Evolutionary conservation across 805 yeast species (phyloP), one percentile per base, ranked within the genome.

Genomic region (Lipomyces kockii): DNA sequence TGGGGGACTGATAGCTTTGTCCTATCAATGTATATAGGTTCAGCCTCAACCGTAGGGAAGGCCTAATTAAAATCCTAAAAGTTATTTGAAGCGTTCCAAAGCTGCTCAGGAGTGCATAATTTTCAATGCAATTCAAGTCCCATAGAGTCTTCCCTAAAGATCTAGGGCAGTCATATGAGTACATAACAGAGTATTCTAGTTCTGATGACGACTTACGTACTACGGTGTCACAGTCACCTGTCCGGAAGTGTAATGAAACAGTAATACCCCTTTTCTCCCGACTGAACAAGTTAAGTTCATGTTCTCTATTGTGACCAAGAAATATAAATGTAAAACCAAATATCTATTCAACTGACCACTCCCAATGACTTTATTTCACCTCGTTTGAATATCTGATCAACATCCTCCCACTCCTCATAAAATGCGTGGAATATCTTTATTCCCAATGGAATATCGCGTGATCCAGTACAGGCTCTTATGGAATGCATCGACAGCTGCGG

Each of bases 401-500:
- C 84, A 2, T 76, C 77, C 76, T 87, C 84, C 91, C 92, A 89
- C 71, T 85, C 80, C 53, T 83, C 76, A 76, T 84, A 88, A 78
- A 89, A 90, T 0, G 87, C 89, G 58, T 78, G 81, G 80, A 89
- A 89, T 77, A 88, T 88, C 77, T 86, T 86, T 61, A 85, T 82
- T 53, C 89, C 95, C 67, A 89, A 80, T 29, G 90, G 91, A 65
- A 89, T 83, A 76, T 90, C 97, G 74, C 85, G 84, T 11, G 88
- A 81, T 37, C 97, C 96, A 46, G 89, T 84, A 25, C 91, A 84
- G 37, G 94, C 95, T 74, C 96, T 83, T 71, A 90, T 89, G 60
- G 92, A 87, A 78, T 90, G 97, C 97, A 90, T 90, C 2, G 92
- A 85, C 74, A 89, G 81, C 77, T 90, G 94, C 1, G 95, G 87